Evolutionary conservation across 331 rosid species (phyloP).

Genomic region (Rhamnella rubrinervis): DNA sequence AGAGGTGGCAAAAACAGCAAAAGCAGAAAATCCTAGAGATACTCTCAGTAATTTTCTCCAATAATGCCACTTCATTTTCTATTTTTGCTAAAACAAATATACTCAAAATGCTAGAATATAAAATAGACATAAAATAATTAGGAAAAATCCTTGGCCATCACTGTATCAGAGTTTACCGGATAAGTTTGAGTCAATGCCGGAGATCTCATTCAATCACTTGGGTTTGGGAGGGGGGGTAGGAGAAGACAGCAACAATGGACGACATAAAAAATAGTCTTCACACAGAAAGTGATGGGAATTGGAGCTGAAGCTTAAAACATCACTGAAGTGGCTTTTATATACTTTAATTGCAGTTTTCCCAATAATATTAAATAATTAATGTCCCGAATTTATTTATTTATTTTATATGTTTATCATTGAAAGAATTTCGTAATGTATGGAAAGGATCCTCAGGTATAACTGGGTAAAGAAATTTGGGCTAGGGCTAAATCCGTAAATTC

Average conservation of each 20-base stretch:
- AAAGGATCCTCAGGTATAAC: no score
- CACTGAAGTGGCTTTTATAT: constrained; percentile 2
- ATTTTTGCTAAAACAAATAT: constrained; percentile 10
- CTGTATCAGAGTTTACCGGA: constrained; percentile 26
- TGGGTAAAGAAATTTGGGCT: background rate
- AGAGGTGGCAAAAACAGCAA: background rate
- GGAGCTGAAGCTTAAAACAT: background rate
- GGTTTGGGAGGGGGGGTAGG: no score
- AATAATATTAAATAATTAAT: no score
- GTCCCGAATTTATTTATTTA: background rate
- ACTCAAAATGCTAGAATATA: background rate
- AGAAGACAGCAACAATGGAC: background rate
- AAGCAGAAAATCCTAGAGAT: constrained; percentile 17
- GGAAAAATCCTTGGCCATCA: background rate
- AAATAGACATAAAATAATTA: background rate
- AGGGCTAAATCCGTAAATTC: constrained; percentile 9
- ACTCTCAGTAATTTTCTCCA: constrained; percentile 10
- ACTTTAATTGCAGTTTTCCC: no score
- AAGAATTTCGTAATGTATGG: background rate
- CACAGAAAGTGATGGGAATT: constrained; percentile 1
- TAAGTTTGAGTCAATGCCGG: constrained; percentile 33
- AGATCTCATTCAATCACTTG: constrained; percentile 30
- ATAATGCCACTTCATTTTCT: constrained; percentile 28
- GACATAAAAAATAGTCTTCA: constrained; percentile 10
- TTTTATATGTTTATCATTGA: background rate